Evolutionary conservation across 192 early-diverging fungal genomes (phyloP).

Genomic region (Dissophora ornata): DNA sequence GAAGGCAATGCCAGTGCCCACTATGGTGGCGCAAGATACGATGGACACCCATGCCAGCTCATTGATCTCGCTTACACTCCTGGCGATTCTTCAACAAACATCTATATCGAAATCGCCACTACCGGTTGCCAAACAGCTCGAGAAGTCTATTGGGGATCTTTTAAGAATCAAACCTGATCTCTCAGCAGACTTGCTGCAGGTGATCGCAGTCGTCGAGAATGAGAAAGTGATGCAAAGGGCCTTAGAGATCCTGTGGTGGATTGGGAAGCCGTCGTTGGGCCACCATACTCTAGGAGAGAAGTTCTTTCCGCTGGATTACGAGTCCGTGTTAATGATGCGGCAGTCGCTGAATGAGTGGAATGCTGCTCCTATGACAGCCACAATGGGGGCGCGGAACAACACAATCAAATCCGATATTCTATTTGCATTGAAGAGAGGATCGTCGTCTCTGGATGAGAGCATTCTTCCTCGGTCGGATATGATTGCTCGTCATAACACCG

Average conservation of each 20-base stretch:
- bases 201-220: slow-evolving; percentile 57
- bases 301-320: slow-evolving; percentile 36
- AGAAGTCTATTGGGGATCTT: slow-evolving; percentile 61
- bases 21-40: slow-evolving; percentile 31
- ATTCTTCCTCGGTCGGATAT: no score
- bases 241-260: slow-evolving; percentile 58
- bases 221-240: slow-evolving; percentile 46
- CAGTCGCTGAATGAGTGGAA: slow-evolving; percentile 1
- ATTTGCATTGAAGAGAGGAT: slow-evolving; percentile 23
- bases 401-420: slow-evolving; percentile 22
- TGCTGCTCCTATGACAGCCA: background rate
- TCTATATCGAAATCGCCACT: slow-evolving; percentile 50
- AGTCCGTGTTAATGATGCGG: slow-evolving; percentile 24
- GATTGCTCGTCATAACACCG: background rate
- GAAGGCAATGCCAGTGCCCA: background rate
- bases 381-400: background rate
- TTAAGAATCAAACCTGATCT: slow-evolving; percentile 60
- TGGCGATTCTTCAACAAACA: slow-evolving; percentile 62
- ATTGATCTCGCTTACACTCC: slow-evolving; percentile 61
- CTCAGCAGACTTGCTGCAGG: slow-evolving; percentile 62
- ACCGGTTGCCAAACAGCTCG: slow-evolving; percentile 57
- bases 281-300: slow-evolving; percentile 32
- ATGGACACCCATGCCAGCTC: slow-evolving; percentile 59
- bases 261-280: slow-evolving; percentile 23
- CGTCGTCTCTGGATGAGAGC: slow-evolving; percentile 18